A percentile compares a stretch with the other conserved stretches of the same genome.
Conservation (phyloP, 306 rosid genomes). For the Arachis hypogaea region DNA sequence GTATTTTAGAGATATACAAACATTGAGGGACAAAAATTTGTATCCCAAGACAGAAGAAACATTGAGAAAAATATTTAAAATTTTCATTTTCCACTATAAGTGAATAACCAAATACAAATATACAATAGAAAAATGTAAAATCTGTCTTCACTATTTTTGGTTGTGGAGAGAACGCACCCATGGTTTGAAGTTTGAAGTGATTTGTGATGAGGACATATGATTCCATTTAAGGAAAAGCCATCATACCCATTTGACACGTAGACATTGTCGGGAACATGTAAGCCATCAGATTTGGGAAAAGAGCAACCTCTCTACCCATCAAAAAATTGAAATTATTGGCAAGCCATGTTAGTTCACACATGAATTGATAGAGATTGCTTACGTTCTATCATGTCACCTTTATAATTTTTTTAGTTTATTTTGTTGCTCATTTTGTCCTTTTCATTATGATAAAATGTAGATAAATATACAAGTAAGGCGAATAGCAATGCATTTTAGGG, state of each 20-base stretch:
- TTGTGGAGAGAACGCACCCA: too few species aligned
- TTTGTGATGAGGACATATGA: constrained; percentile 49
- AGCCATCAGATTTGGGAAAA: constrained; percentile 55
- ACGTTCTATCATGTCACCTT: constrained; percentile 50
- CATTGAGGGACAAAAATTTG: too few species aligned
- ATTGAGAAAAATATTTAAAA: too few species aligned
- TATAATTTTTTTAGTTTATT: background rate
- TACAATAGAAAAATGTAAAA: too few species aligned
- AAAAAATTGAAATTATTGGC: constrained; percentile 43
- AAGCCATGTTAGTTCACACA: constrained; percentile 49
- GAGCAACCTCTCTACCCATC: constrained; percentile 37
- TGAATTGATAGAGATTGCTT: constrained; percentile 48
- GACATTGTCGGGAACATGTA: constrained; percentile 94
- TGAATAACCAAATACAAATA: too few species aligned
- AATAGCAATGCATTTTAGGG: background rate
- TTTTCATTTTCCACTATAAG: too few species aligned
- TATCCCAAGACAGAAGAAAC: too few species aligned
- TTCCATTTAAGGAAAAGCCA: constrained; percentile 68
- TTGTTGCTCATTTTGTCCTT: constrained; percentile 23
- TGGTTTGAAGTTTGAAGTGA: constrained; percentile 37
- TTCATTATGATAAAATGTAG: constrained; percentile 23
- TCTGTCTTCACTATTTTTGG: too few species aligned
- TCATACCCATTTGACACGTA: constrained; percentile 69
- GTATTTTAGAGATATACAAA: too few species aligned
- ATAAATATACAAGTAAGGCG: background rate